phyloP scores from a whole-genome alignment of 495 filamentous ascomycete species.

The Recurvomyces mirabilis region DNA sequence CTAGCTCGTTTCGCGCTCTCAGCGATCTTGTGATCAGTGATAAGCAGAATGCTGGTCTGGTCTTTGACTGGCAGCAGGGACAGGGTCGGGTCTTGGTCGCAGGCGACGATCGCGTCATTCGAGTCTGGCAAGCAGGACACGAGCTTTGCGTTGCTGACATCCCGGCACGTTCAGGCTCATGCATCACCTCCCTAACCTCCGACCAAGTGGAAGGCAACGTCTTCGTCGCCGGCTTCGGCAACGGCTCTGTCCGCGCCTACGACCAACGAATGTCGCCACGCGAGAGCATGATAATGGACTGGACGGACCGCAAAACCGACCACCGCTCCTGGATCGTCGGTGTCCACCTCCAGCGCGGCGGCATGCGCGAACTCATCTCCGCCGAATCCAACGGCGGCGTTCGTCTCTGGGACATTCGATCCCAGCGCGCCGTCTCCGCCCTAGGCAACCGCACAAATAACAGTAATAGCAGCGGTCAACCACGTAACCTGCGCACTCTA shows the following conservation, averaged over 20 bases:
- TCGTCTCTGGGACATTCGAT: slow-evolving; percentile 89
- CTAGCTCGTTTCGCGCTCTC: slow-evolving; percentile 80
- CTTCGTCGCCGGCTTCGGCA: slow-evolving; percentile 91
- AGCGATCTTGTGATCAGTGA: slow-evolving; percentile 88
- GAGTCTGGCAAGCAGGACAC: slow-evolving; percentile 87
- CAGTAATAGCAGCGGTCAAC: slow-evolving; percentile 51
- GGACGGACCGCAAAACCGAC: slow-evolving; percentile 89
- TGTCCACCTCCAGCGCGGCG: slow-evolving; percentile 94
- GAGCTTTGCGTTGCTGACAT: slow-evolving; percentile 92
- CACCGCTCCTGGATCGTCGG: slow-evolving; percentile 89
- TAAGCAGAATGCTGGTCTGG: slow-evolving; percentile 84
- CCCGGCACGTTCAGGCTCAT: slow-evolving; percentile 86
- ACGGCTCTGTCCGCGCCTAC: slow-evolving; percentile 91
- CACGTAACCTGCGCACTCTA: slow-evolving; percentile 52
- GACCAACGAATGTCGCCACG: slow-evolving; percentile 73
- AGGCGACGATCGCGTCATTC: slow-evolving; percentile 88
- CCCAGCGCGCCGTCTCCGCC: slow-evolving; percentile 54
- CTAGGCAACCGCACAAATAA: slow-evolving; percentile 47
- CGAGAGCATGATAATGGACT: slow-evolving; percentile 83
- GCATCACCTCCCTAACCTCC: slow-evolving; percentile 88
- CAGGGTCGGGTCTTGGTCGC: slow-evolving; percentile 87
- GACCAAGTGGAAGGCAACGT: slow-evolving; percentile 95
- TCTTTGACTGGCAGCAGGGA: slow-evolving; percentile 98
- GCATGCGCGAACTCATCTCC: slow-evolving; percentile 75
- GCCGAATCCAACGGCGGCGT: slow-evolving; percentile 86